Base-by-base conservation (phyloP, 2,329 filamentous ascomycete genomes). In the Mycogone perniciosa region DNA sequence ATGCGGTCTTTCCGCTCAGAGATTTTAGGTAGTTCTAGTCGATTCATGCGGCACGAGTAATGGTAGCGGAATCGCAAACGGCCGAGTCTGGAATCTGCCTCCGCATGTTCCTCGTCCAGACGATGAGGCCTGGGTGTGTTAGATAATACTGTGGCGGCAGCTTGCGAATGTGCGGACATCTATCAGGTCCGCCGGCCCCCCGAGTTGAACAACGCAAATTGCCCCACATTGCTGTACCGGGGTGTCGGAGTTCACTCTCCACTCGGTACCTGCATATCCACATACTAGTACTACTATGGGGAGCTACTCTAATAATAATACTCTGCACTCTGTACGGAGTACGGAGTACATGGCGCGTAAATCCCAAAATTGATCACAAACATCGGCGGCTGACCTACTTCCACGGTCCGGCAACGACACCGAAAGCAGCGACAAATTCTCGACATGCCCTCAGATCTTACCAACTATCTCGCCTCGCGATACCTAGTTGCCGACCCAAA, bases 401-500 rank as follows among this genome's bases (percentile, higher is more conserved):
- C 35, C 20, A n/a, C 9, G 10, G 35, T 38, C 35, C 10, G 35
- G 27, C 40, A 42, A 42, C 11, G 40, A 20, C 11, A 27, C 13
- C 27, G 20, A 13, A 7, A 34, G 10, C n/a, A 46, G 5, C 29
- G 9, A 31, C 7, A 7, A 31, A 20, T 13, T 6, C 30, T 42
- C 35, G 13, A 35, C 27, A 82, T 81, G 79, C 70, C 78, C 40
- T 73, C 75, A 54, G 77, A 82, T 59, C 79, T 96, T 57, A 85
- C 89, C 52, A 83, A 84, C 63, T 99, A 97, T 64, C 81, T 99
- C 34, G 91, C 92, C 35, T 86, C 89, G 56, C 93, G 90, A 68
- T 99, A 99, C 67, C 84, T 99, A 45, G 73, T 77, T 50, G 73
- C 78, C 38, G 77, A 82, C 54, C 68, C 74, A 5, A 81, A 80